These are phyloP conservation scores for Erythrophleum fordii DNA, from an alignment of 306 rosid genomes.

Conservation along the genomic window DNA sequence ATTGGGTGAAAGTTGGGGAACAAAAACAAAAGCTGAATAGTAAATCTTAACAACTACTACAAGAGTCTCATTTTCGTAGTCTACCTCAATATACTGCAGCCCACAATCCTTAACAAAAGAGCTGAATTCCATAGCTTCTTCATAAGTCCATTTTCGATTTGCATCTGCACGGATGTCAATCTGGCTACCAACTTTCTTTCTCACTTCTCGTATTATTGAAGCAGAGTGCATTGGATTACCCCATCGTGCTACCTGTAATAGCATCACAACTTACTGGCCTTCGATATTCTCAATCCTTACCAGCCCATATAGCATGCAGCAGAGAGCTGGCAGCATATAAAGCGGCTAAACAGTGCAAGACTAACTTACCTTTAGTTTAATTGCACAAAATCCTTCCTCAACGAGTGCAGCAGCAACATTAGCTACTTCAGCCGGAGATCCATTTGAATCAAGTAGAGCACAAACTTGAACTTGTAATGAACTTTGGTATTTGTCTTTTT, in stretches of 20 bases:
- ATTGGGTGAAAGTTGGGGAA: background rate
- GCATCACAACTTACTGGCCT: conserved; percentile 31
- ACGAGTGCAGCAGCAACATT: conserved; percentile 64
- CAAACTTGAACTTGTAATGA: conserved; percentile 68
- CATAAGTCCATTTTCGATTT: conserved; percentile 83
- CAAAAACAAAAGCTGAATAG: background rate
- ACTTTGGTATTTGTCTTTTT: conserved; percentile 36
- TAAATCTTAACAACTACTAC: conserved; percentile 1
- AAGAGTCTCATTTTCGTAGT: conserved; percentile 10
- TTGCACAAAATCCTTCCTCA: conserved; percentile 84
- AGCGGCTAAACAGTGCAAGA: conserved; percentile 27
- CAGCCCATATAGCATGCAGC: conserved; percentile 22
- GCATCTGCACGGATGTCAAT: conserved; percentile 87
- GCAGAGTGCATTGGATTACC: conserved; percentile 77
- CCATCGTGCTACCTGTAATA: conserved; percentile 75
- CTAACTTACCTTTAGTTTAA: conserved; percentile 77
- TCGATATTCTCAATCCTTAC: conserved; percentile 28
- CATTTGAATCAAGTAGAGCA: conserved; percentile 74
- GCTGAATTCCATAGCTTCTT: conserved; percentile 85
- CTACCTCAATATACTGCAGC: conserved; percentile 92
- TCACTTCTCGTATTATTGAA: conserved; percentile 68
- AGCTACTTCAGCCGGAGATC: conserved; percentile 81
- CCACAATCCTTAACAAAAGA: conserved; percentile 75
- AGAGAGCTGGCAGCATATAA: conserved; percentile 25
- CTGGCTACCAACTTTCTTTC: conserved; percentile 76